phyloP scores from a whole-genome alignment of 2,329 filamentous ascomycete species.

The Diplodia seriata region DNA sequence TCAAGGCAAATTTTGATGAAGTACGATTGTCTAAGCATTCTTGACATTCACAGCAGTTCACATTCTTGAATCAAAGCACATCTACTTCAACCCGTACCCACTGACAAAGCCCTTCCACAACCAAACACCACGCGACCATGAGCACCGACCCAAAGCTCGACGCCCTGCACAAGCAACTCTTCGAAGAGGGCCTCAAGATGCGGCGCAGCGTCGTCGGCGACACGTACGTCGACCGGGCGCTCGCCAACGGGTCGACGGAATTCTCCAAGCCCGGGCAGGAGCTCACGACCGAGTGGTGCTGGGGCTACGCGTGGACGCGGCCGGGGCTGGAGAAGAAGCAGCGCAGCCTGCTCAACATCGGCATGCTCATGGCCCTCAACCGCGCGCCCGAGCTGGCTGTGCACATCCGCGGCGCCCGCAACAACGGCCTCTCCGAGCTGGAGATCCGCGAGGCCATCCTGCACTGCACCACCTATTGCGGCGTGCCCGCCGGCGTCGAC shows the following conservation, averaged over 20 bases:
- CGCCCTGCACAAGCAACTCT: slow-evolving; percentile 50
- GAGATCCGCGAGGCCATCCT: slow-evolving; percentile 57
- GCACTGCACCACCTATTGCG: slow-evolving; percentile 60
- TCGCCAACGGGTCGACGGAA: slow-evolving; percentile 61
- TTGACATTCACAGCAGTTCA: neutral
- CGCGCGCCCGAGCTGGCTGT: slow-evolving; percentile 65
- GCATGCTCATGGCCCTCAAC: slow-evolving; percentile 69
- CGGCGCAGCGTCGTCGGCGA: slow-evolving; percentile 66
- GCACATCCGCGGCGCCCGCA: slow-evolving; percentile 59
- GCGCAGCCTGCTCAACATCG: slow-evolving; percentile 63
- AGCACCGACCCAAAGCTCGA: slow-evolving; percentile 52
- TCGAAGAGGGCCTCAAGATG: slow-evolving; percentile 66
- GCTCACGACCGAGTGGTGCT: slow-evolving; percentile 68
- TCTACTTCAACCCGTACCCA: neutral
- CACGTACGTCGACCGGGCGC: slow-evolving; percentile 64
- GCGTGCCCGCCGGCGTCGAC: slow-evolving; percentile 62
- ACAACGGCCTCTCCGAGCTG: slow-evolving; percentile 61
- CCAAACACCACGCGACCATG: slow-evolving; percentile 39
- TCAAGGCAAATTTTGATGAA: neutral
- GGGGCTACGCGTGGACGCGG: slow-evolving; percentile 69
- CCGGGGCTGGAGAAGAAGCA: slow-evolving; percentile 52
- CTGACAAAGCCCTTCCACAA: neutral
- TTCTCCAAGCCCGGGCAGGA: slow-evolving; percentile 68
- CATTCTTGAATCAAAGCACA: neutral
- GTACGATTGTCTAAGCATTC: neutral